Percentiles rank a stretch among this genome's conserved stretches.
phyloP scores from a whole-genome alignment of 108 stramenopile species.

The Cyclotella sp. region DNA sequence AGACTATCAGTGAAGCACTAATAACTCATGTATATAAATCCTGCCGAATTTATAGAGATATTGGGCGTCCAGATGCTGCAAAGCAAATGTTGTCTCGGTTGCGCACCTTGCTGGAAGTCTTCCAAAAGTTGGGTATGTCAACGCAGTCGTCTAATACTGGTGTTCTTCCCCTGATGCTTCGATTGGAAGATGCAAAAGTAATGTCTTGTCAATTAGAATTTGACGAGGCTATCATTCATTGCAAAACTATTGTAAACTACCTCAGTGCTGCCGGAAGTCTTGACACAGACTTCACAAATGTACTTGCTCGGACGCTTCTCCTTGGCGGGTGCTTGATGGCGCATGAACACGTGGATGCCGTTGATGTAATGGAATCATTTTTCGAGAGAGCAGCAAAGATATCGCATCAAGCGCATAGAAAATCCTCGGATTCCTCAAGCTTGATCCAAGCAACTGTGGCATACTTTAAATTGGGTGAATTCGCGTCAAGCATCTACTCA shows the following conservation, averaged over 20 bases:
- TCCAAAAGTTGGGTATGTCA: conserved; percentile 18
- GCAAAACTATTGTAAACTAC: conserved; percentile 61
- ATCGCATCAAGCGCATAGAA: conserved; percentile 44
- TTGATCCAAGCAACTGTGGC: conserved; percentile 46
- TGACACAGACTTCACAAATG: conserved; percentile 27
- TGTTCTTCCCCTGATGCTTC: conserved; percentile 48
- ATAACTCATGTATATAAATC: conserved; percentile 56
- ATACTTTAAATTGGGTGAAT: conserved; percentile 64
- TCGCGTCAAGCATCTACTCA: conserved; percentile 61
- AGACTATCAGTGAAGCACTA: conserved; percentile 34
- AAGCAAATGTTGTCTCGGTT: conserved; percentile 39
- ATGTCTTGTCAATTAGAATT: conserved; percentile 63
- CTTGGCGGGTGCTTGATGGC: conserved; percentile 78
- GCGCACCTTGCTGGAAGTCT: conserved; percentile 35
- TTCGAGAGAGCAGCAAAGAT: conserved; percentile 65
- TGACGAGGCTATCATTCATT: conserved; percentile 61
- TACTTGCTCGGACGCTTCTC: conserved; percentile 61
- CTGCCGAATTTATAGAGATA: conserved; percentile 49
- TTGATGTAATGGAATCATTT: conserved; percentile 62
- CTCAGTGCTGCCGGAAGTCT: conserved; percentile 27
- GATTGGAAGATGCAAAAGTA: conserved; percentile 79
- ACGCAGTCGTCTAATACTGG: not conserved
- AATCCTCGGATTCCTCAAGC: conserved; percentile 19
- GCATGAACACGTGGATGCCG: conserved; percentile 73
- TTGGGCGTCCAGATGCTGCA: conserved; percentile 53